Evolutionary conservation across 78 protist species (phyloP).

Genomic region (Mantamonas sphyraenae): DNA sequence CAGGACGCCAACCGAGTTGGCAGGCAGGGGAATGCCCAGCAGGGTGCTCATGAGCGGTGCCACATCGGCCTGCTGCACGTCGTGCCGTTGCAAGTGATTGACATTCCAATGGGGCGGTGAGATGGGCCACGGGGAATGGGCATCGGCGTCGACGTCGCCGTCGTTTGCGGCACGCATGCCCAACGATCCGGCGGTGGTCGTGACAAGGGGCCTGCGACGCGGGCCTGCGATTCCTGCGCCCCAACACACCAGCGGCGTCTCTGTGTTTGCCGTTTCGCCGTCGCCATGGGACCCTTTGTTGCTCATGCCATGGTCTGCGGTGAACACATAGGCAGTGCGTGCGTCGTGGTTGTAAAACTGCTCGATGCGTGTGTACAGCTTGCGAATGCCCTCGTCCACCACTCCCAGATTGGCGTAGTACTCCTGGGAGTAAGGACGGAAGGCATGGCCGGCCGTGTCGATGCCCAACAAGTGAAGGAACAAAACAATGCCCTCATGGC

Average conservation of each 20-base stretch:
- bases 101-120: constrained; percentile 49
- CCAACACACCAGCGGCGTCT: constrained; percentile 78
- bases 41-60: constrained; percentile 65
- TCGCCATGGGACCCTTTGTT: constrained; percentile 77
- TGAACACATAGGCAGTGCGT: constrained; percentile 61
- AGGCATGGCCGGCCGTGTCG: constrained; percentile 77
- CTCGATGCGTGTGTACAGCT: constrained; percentile 14
- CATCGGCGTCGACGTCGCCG: not conserved
- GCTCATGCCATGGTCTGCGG: constrained; percentile 87
- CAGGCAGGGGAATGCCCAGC: constrained; percentile 61
- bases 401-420: constrained; percentile 41
- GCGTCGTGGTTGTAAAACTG: constrained; percentile 41
- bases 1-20: constrained; percentile 61
- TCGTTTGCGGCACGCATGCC: not conserved
- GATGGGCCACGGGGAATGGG: too few relatives aligned
- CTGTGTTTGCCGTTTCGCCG: constrained; percentile 72
- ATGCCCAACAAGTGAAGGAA: constrained; percentile 79
- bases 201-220: not conserved
- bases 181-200: not conserved
- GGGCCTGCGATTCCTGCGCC: constrained; percentile 71
- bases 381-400: constrained; percentile 52
- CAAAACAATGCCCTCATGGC: constrained; percentile 14
- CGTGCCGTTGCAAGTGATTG: constrained; percentile 20
- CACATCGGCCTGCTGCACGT: constrained; percentile 73
- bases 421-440: constrained; percentile 49